A percentile compares a stretch with the other conserved stretches of the same genome.
These are phyloP conservation scores for Vaccinium darrowii DNA, from an alignment of 148 eudicot species.

Conservation along the genomic window DNA sequence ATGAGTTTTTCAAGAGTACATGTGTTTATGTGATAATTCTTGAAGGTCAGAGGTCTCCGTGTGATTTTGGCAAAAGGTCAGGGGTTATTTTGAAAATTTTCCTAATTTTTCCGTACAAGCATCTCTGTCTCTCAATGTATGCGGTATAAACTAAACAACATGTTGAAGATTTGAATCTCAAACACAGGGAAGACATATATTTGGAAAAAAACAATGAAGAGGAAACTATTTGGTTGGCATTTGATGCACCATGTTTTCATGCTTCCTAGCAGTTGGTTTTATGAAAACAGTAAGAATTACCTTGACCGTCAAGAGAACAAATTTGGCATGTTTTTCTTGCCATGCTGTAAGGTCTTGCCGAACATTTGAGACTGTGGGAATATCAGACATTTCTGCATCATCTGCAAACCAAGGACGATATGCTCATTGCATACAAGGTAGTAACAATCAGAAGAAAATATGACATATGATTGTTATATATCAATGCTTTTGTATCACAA, in stretches of 20 bases:
- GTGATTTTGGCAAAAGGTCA: too few relatives aligned
- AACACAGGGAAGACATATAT: not conserved
- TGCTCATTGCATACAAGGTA: not conserved
- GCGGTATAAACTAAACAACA: not conserved
- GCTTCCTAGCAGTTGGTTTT: not conserved
- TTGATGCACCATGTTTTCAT: not conserved
- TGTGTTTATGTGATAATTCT: too few relatives aligned
- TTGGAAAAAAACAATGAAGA: not conserved
- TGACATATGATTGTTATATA: not conserved
- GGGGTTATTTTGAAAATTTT: too few relatives aligned
- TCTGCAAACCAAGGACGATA: slow-evolving; percentile 35
- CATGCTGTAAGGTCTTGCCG: slow-evolving; percentile 91
- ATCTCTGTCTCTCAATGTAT: not conserved
- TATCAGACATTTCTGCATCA: slow-evolving; percentile 78
- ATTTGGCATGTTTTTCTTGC: slow-evolving; percentile 93
- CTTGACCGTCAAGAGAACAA: slow-evolving; percentile 81
- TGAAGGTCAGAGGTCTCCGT: too few relatives aligned
- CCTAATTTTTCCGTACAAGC: too few relatives aligned
- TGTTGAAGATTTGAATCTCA: not conserved
- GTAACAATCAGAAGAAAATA: not conserved
- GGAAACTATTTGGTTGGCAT: not conserved
- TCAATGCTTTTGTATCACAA: slow-evolving; percentile 1
- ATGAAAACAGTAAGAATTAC: slow-evolving; percentile 29
- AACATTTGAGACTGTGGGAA: slow-evolving; percentile 88
- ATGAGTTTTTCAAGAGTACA: too few relatives aligned